Conservation (phyloP, 225 moss, liverwort and hornwort species). For the Anthoceros angustus region DNA sequence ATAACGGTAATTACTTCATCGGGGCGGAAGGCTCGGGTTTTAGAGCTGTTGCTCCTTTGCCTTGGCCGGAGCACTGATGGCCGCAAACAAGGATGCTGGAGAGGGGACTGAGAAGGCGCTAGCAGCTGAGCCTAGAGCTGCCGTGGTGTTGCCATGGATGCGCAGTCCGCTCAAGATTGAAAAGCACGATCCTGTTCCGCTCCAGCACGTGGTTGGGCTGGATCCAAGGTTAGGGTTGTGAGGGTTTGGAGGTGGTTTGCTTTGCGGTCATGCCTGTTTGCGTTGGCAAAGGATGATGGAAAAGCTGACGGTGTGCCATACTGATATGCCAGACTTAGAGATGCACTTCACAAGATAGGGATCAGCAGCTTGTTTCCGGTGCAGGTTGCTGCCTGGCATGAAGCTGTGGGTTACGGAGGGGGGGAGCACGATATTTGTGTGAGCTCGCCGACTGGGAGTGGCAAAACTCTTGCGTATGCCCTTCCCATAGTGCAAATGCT, state of each 20-base stretch:
- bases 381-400: constrained; percentile 91
- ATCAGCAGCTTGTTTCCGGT: constrained; percentile 76
- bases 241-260: neutral
- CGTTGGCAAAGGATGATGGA: neutral
- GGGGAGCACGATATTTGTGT: constrained; percentile 80
- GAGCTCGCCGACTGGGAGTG: constrained; percentile 94
- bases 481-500: constrained; percentile 82
- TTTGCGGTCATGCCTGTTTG: neutral
- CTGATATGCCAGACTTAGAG: constrained; percentile 46
- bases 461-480: constrained; percentile 89
- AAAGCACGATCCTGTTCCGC: neutral
- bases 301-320: neutral
- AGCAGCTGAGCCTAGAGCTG: neutral
- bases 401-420: constrained; percentile 59
- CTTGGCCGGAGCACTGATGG: neutral
- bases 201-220: neutral
- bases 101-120: neutral
- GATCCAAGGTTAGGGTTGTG: neutral
- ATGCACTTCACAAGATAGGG: constrained; percentile 46
- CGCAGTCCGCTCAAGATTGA: neutral
- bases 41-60: neutral
- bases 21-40: no score
- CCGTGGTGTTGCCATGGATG: constrained; percentile 2
- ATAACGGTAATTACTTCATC: no score
- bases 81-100: neutral